phyloP scores from a whole-genome alignment of 441 rosid species.

The Erodium trifolium region DNA sequence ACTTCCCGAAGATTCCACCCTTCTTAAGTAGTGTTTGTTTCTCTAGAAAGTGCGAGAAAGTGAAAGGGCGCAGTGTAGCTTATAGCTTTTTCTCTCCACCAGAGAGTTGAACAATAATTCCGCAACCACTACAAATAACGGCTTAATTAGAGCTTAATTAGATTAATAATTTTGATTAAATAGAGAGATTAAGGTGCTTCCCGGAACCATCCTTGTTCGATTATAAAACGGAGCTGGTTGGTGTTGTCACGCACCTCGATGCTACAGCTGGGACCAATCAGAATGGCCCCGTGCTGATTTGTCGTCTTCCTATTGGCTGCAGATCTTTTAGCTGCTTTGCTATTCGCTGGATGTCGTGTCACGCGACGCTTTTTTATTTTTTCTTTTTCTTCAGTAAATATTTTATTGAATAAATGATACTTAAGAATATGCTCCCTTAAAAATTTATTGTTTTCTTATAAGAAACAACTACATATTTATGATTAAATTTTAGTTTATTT shows the following conservation, averaged over 20 bases:
- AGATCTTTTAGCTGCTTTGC: neutral
- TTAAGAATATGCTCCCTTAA: neutral
- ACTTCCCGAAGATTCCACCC: neutral
- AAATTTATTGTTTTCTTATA: no score
- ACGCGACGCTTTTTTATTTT: neutral
- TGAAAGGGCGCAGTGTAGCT: neutral
- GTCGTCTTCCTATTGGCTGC: neutral
- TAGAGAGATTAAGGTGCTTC: neutral
- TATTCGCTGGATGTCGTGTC: neutral
- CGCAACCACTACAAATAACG: neutral
- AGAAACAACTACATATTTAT: no score
- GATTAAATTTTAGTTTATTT: neutral
- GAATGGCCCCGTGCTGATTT: neutral
- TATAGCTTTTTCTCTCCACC: neutral
- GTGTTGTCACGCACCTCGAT: neutral
- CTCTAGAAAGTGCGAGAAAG: neutral
- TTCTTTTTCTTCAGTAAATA: no score
- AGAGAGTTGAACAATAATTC: neutral
- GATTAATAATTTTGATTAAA: neutral
- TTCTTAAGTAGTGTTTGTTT: neutral
- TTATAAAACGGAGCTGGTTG: neutral
- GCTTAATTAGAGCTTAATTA: neutral
- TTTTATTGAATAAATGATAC: neutral
- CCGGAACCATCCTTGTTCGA: neutral
- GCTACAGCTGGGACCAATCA: neutral